Base-by-base conservation (phyloP, 139 green algal species). In the Trebouxia sp. region DNA sequence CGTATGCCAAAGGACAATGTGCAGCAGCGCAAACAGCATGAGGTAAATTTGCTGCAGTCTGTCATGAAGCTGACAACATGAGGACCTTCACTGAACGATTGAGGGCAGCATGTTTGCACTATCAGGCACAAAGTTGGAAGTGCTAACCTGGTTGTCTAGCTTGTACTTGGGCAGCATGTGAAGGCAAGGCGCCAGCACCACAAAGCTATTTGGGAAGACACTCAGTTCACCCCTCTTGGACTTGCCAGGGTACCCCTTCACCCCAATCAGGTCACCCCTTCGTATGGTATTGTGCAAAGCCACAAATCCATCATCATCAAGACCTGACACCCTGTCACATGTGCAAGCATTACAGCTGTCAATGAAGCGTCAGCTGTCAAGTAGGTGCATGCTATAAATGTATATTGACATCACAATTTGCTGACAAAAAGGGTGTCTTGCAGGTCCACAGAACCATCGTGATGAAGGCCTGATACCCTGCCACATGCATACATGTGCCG, bases 141-240 rank as follows among this genome's bases (percentile, higher is more conserved):
- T 17, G 12, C 48, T 26, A 14, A 94, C 91, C 88, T 94, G 88
- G 81, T 97, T 92, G 81, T 94, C 94, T 38, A 99, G 89, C 7
- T 91, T 90, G 74, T 91, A 93, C 86, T 93, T 88, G 12, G 97
- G 97, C 35, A 97, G 92, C 97, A 99, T 99, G 89, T 98, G 97
- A 84, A 99, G 87, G 91, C 97, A 99, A 65, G 97, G 97, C 35
- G 96, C 90, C 51, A 99, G 90, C 53, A 97, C 87, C 39, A 86
- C 42, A 43, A 95, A 85, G 50, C 86, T 85, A 6, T 47, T 79
- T 9, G 96, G 93, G 82, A 99, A 99, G 42, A 99, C 89, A 81
- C 85, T 95, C 50, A 99, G 94, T 91, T 99, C 96, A 35, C 96
- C 97, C 77, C 93, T 93, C 92, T 98, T 99, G 84, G 91, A 97